These are phyloP conservation scores for Leccinum griseonigrum DNA, from an alignment of 1,284 basidiomycete species.

Conservation along the genomic window DNA sequence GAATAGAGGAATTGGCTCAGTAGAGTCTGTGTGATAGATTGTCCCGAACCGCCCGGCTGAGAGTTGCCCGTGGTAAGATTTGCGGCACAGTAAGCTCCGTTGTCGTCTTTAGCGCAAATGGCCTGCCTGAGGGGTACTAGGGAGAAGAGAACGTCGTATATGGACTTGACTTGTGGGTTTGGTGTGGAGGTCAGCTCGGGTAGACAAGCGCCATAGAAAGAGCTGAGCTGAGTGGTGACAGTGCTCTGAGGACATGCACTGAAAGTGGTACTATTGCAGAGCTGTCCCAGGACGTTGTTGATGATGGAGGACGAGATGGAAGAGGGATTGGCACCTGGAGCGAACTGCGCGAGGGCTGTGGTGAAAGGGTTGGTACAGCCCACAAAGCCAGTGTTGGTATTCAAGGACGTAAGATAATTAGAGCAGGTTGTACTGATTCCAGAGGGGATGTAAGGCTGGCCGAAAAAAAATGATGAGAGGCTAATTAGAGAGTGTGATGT, in stretches of 20 bases:
- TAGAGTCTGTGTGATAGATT: slow-evolving; percentile 17
- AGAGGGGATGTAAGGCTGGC: slow-evolving; percentile 56
- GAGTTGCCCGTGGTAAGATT: slow-evolving; percentile 29
- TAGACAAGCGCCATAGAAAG: slow-evolving; percentile 70
- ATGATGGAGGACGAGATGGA: slow-evolving; percentile 46
- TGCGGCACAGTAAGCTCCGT: slow-evolving; percentile 64
- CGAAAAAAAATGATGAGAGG: slow-evolving; percentile 10
- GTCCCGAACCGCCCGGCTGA: slow-evolving; percentile 14
- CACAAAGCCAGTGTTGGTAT: slow-evolving; percentile 56
- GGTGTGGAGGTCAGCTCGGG: slow-evolving; percentile 59
- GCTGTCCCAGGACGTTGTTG: slow-evolving; percentile 47
- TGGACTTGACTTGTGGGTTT: slow-evolving; percentile 49
- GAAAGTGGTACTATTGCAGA: slow-evolving; percentile 52
- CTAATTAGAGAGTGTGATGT: background rate
- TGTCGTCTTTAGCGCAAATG: slow-evolving; percentile 73
- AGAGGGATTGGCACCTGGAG: slow-evolving; percentile 44
- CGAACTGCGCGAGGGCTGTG: slow-evolving; percentile 58
- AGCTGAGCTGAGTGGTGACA: slow-evolving; percentile 59
- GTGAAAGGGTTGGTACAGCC: slow-evolving; percentile 68
- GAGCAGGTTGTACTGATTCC: slow-evolving; percentile 60
- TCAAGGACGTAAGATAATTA: slow-evolving; percentile 59
- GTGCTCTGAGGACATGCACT: slow-evolving; percentile 54
- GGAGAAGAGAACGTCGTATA: slow-evolving; percentile 81
- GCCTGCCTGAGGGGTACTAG: slow-evolving; percentile 63
- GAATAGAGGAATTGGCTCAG: slow-evolving; percentile 20